These are phyloP conservation scores for Meyerozyma carpophila DNA, from an alignment of 1,139 yeast species.

Conservation along the genomic window DNA sequence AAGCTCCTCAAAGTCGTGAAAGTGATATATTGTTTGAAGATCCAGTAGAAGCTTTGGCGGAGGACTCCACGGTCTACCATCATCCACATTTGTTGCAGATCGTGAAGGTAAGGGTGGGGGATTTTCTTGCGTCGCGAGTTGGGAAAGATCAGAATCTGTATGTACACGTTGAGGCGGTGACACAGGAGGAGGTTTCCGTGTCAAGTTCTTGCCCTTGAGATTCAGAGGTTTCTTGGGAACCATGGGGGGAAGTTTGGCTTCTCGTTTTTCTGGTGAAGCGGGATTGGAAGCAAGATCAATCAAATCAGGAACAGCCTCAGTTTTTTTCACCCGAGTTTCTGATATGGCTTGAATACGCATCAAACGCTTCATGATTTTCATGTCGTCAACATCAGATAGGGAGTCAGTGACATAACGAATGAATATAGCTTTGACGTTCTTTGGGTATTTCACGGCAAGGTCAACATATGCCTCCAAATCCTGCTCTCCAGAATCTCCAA, in stretches of 20 bases:
- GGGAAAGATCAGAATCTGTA: background rate
- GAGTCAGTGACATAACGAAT: slow-evolving; percentile 75
- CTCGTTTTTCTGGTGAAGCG: slow-evolving; percentile 10
- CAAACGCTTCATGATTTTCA: slow-evolving; percentile 32
- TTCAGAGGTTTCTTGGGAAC: slow-evolving; percentile 34
- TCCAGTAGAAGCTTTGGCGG: slow-evolving; percentile 6
- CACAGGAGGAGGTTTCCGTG: slow-evolving; percentile 1
- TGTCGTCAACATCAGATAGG: slow-evolving; percentile 50
- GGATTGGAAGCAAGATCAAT: slow-evolving; percentile 29
- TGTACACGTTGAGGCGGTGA: background rate
- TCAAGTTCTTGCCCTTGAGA: slow-evolving; percentile 20
- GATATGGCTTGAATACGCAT: slow-evolving; percentile 10
- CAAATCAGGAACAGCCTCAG: slow-evolving; percentile 12
- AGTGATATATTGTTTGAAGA: slow-evolving; percentile 19
- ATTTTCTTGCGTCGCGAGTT: background rate
- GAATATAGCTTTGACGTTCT: slow-evolving; percentile 65
- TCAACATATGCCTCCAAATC: slow-evolving; percentile 89
- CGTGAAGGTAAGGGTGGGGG: slow-evolving; percentile 12
- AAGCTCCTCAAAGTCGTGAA: slow-evolving; percentile 27
- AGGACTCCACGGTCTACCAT: slow-evolving; percentile 13
- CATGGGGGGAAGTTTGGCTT: slow-evolving; percentile 30
- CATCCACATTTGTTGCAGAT: slow-evolving; percentile 7
- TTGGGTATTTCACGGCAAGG: slow-evolving; percentile 57
- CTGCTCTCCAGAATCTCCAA: slow-evolving; percentile 95
- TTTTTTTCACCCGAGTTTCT: slow-evolving; percentile 1